Evolutionary conservation across 73 alveolate species (phyloP).

Genomic region (Durusdinium trenchii): DNA sequence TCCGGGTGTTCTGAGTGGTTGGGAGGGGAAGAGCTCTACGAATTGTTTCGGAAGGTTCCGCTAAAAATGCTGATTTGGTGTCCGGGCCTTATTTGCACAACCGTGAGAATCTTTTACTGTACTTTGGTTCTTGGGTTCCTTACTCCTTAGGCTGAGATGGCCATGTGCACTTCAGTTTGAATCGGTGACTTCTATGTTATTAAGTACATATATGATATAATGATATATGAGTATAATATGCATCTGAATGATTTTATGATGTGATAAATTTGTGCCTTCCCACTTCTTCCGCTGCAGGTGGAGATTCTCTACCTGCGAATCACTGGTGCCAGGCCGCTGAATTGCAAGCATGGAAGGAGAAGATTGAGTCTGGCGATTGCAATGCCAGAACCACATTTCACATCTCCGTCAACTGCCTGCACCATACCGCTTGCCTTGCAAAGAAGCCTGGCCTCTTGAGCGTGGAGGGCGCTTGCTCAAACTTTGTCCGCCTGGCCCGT

Average conservation of each 20-base stretch:
- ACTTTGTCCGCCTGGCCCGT: slow-evolving; percentile 55
- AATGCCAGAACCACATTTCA: slow-evolving; percentile 38
- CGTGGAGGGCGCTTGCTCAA: background rate
- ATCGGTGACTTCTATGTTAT: background rate
- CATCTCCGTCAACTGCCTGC: slow-evolving; percentile 1
- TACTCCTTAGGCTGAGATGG: no score
- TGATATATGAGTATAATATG: background rate
- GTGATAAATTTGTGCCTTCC: no score
- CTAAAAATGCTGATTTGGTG: slow-evolving; percentile 3
- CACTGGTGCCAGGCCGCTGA: background rate
- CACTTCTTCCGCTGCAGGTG: no score
- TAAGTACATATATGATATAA: no score
- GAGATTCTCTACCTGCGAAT: slow-evolving; percentile 47
- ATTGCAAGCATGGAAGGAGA: background rate
- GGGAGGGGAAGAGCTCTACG: background rate
- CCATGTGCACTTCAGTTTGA: no score
- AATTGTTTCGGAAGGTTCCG: background rate
- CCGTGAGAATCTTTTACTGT: no score
- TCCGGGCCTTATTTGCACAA: no score
- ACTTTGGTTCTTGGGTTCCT: no score
- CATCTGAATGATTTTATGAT: background rate
- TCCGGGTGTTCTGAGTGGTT: background rate
- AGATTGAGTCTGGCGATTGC: background rate
- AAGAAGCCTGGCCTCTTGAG: slow-evolving; percentile 47
- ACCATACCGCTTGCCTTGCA: slow-evolving; percentile 40